Evolutionary conservation across 2,329 filamentous ascomycete species (phyloP), one percentile per base, ranked within the genome.

Genomic region (Venturiaceae sp.): DNA sequence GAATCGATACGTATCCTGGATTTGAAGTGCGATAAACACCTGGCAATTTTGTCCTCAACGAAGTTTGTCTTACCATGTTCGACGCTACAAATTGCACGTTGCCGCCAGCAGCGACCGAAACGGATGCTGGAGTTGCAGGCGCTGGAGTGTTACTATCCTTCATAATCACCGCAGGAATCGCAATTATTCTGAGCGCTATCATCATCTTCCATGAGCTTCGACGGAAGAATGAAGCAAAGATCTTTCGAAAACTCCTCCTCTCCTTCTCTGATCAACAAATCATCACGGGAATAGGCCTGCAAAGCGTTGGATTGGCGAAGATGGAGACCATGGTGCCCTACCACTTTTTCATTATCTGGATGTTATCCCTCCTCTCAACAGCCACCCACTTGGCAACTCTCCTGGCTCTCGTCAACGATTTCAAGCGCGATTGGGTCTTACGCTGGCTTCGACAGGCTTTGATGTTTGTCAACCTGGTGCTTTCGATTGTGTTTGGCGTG

Each of bases 301-400:
- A 87, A 67, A 76, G 75, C 59, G 76, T 87, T 26, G 85, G 81
- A 0, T 77, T 88, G 1, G 80, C 80, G 4, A 83, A 83, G 65
- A 79, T 81, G 66, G 71, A 77, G 50, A 74, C 74, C 5, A 78
- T 87, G 67, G 77, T 84, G 0, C 79, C 83, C 0, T 88, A 88
- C 67, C 84, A 88, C 70, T 86, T 87, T 73, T 87, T 87, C 72
- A 78, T 87, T 58, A 80, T 87, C 63, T 87, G 84, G 84, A 84
- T 86, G 73, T 72, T 87, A 1, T 83, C 82, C 0, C 70, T 86
- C 13, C 74, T 87, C 7, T 83, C 83, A 16, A 86, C 83, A 62
- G 81, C 83, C 1, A 85, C 84, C 2, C 84, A 87, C 68, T 83
- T 86, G 60, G 77, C 82, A 4, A 83, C 83, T 0, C 72, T 87